Evolutionary conservation across 164 flowering plant genomes (phyloP).

Genomic region (Aristolochia californica): DNA sequence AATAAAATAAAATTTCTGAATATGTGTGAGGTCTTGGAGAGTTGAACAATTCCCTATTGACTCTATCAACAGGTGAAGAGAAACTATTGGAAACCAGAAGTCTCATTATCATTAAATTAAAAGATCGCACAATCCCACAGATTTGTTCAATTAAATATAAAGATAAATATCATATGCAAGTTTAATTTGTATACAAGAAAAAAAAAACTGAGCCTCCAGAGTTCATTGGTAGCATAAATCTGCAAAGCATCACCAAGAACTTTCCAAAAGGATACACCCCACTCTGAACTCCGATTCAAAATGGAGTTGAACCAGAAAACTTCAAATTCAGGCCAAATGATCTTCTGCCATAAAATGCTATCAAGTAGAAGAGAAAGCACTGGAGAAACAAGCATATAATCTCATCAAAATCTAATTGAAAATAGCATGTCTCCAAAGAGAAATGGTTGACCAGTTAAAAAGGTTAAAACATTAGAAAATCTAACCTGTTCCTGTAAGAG

Average conservation of each 20-base stretch:
- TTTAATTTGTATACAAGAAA: too few relatives aligned
- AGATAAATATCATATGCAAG: too few relatives aligned
- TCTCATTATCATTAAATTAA: too few relatives aligned
- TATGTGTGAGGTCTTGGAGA: too few relatives aligned
- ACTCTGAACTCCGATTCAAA: slow-evolving; percentile 85
- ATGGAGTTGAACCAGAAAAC: slow-evolving; percentile 98
- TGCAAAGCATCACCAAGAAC: too few relatives aligned
- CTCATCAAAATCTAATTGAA: background rate
- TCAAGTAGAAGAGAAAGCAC: slow-evolving; percentile 69
- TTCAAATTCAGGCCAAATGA: slow-evolving; percentile 89
- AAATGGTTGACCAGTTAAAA: background rate
- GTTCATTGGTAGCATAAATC: too few relatives aligned
- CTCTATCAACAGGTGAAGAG: too few relatives aligned
- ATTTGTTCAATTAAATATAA: too few relatives aligned
- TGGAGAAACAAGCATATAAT: slow-evolving; percentile 18
- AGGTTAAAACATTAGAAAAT: too few relatives aligned
- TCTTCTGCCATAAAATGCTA: slow-evolving; percentile 71
- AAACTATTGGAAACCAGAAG: too few relatives aligned
- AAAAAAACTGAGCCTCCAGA: too few relatives aligned
- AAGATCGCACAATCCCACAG: too few relatives aligned
- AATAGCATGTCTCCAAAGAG: background rate
- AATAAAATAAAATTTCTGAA: slow-evolving; percentile 2
- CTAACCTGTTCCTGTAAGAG: slow-evolving; percentile 56
- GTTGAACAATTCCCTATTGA: background rate
- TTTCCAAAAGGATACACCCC: slow-evolving; percentile 89